A percentile compares a stretch with the other conserved stretches of the same genome.
Conservation (phyloP, 2,329 filamentous ascomycete species). For the Herpotrichia juniperi region DNA sequence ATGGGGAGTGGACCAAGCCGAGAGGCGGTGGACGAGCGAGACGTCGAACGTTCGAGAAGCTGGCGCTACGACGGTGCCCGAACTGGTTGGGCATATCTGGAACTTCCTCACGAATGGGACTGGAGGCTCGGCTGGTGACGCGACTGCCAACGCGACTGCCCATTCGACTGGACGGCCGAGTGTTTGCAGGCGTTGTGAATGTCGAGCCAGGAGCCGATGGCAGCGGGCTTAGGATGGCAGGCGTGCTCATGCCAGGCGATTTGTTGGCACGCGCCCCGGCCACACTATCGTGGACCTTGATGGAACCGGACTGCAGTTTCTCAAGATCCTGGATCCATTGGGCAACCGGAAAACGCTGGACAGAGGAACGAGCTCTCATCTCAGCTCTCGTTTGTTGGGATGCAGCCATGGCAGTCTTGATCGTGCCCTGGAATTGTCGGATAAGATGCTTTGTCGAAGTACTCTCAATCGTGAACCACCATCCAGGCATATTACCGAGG, state of each 20-base stretch:
- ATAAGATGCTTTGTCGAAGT: conserved; percentile 67
- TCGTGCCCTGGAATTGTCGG: conserved; percentile 69
- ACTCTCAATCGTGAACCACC: conserved; percentile 73
- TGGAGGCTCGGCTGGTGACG: conserved; percentile 18
- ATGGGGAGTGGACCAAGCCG: conserved; percentile 11
- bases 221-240: conserved; percentile 13
- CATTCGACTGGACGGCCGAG: conserved; percentile 19
- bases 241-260: conserved; percentile 3
- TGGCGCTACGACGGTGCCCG: neutral
- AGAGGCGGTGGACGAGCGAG: conserved; percentile 10
- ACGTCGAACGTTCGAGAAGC: conserved; percentile 5
- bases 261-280: conserved; percentile 3
- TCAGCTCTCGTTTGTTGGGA: conserved; percentile 61
- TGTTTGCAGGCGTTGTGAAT: conserved; percentile 17
- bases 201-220: conserved; percentile 20
- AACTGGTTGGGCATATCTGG: neutral
- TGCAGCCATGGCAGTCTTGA: conserved; percentile 65
- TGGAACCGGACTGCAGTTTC: conserved; percentile 65
- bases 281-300: conserved; percentile 59
- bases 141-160: conserved; percentile 17
- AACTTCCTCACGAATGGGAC: conserved; percentile 16
- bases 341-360: conserved; percentile 70
- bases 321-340: conserved; percentile 71
- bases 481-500: conserved; percentile 72
- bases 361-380: conserved; percentile 69